Evolutionary conservation across 495 filamentous ascomycete species (phyloP).

Genomic region (Daldinia vernicosa): DNA sequence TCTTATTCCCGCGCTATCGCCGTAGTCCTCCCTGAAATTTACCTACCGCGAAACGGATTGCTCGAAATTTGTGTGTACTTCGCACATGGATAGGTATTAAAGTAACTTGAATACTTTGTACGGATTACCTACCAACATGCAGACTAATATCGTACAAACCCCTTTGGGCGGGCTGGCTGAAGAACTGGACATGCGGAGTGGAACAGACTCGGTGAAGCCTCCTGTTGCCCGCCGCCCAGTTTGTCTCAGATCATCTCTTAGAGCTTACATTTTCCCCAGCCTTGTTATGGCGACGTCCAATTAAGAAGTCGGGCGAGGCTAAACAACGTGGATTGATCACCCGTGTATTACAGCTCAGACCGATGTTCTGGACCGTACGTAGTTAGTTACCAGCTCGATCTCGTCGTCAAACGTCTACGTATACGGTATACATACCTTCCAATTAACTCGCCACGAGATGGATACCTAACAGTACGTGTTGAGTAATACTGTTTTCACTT

Average conservation of each 20-base stretch:
- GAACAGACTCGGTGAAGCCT: constrained; percentile 24
- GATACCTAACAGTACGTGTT: background rate
- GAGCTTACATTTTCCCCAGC: constrained; percentile 2
- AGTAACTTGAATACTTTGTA: background rate
- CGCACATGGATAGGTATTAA: too few species aligned
- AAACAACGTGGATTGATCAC: constrained; percentile 12
- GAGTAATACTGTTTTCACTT: background rate
- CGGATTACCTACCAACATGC: too few species aligned
- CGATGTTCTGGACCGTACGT: constrained; percentile 2
- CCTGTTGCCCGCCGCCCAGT: constrained; percentile 2
- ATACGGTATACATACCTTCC: too few species aligned
- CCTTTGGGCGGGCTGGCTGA: constrained; percentile 11
- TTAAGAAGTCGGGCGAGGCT: constrained; percentile 21
- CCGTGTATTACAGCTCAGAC: constrained; percentile 15
- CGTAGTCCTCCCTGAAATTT: constrained; percentile 11
- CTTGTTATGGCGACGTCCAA: constrained; percentile 9
- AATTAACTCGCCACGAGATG: background rate
- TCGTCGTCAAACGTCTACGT: constrained; percentile 2
- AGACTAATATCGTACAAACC: constrained; percentile 2
- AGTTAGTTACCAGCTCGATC: background rate
- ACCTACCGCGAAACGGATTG: constrained; percentile 1
- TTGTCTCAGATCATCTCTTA: background rate
- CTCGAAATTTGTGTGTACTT: background rate
- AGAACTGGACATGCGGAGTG: constrained; percentile 2
- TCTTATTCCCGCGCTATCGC: constrained; percentile 35